Conservation (phyloP, 2,329 filamentous ascomycete genomes). For the Penicillium brevicompactum region DNA sequence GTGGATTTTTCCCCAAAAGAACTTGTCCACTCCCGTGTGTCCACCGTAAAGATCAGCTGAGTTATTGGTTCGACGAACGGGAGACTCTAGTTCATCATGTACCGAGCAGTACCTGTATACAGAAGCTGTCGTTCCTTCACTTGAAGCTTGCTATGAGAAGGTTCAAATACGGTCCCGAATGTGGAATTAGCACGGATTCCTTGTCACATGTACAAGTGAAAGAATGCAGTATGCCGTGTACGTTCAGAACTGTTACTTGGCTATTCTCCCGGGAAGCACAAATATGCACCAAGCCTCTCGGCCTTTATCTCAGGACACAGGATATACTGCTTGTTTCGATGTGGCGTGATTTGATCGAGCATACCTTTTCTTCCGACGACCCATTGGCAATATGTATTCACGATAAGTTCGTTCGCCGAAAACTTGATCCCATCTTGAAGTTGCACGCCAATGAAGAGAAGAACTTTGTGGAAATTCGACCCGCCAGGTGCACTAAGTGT, state of each 20-base stretch:
- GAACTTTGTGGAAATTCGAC: too few species aligned
- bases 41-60: neutral
- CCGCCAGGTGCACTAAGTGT: constrained; percentile 1
- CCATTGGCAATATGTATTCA: too few species aligned
- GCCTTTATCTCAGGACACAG: constrained; percentile 11
- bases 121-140: constrained; percentile 9
- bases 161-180: constrained; percentile 1
- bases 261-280: constrained; percentile 12
- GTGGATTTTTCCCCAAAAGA: neutral
- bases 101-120: neutral
- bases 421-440: too few species aligned
- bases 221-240: neutral
- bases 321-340: constrained; percentile 6
- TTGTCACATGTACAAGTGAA: constrained; percentile 38
- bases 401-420: too few species aligned
- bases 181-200: constrained; percentile 11
- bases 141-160: constrained; percentile 12
- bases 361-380: too few species aligned
- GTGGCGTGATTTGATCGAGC: neutral
- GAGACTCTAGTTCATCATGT: too few species aligned
- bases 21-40: constrained; percentile 5
- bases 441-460: too few species aligned
- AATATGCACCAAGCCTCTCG: constrained; percentile 7
- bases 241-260: neutral
- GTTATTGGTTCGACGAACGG: neutral